Base-by-base conservation (phyloP, 768 basidiomycete genomes). In the Pholiota microspora region DNA sequence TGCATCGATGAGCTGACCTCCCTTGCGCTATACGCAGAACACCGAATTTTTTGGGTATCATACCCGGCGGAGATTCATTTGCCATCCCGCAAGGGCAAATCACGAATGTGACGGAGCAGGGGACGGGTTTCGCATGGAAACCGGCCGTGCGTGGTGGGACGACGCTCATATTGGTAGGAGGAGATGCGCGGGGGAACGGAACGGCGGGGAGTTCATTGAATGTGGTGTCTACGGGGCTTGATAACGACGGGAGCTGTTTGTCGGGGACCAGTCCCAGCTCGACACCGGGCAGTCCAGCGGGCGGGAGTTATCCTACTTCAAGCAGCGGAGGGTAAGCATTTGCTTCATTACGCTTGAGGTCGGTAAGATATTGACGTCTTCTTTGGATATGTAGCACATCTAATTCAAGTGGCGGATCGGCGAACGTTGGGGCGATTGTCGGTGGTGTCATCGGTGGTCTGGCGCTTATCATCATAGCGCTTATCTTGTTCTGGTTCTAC, bases 31-130 rank as follows among this genome's bases (percentile, higher is more conserved):
- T n/a, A n/a, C 27, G 16, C 55, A 88, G 88, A 13, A 80, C 64
- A 0, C 77, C 83, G n/a, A 77, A 67, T 29, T 88, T 89, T 65
- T 73, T 82, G 23, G 88, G 88, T 2, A 74, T 90, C 38, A 91
- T 92, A 28, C 91, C 91, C 1, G 91, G 90, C 0, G 90, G 90
- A 10, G 73, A 88, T 49, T 89, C 89, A 0, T 89, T 92, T 64
- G 61, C 73, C 5, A 79, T 92, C 42, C 86, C 86, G 1, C 56
- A 77, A 58, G 75, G 75, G 10, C 27, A 63, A 2, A 65, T 86
- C 18, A 79, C 86, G 7, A 64, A 74, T 32, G 67, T 77, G 2
- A 24, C 63, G 0, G 53, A 60, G 0, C 64, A 81, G 57, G 86
- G 87, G 8, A 80, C 79, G 7, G 89, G 90, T 1, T 89, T 91